Evolutionary conservation across 2,329 filamentous ascomycete species (phyloP).

Genomic region (Neocucurbitaria cava): DNA sequence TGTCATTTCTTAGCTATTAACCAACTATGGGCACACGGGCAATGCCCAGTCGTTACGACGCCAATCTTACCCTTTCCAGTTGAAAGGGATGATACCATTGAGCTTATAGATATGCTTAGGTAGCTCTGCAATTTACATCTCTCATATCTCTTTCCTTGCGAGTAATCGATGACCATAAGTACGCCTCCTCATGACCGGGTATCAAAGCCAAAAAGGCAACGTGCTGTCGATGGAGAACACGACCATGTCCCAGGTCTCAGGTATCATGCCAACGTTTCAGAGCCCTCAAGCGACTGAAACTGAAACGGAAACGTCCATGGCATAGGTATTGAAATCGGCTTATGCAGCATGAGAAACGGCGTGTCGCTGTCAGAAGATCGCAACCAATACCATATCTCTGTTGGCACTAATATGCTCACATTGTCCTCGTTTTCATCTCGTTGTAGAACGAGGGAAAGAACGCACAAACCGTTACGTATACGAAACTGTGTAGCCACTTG

Average conservation of each 20-base stretch:
- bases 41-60: no score
- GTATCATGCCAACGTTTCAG: background rate
- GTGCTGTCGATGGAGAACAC: background rate
- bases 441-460: no score
- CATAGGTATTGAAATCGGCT: constrained; percentile 17
- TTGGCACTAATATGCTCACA: no score
- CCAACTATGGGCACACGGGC: no score
- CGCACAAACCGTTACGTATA: no score
- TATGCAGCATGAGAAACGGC: constrained; percentile 12
- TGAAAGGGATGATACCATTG: background rate
- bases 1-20: no score
- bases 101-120: background rate
- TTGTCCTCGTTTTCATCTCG: background rate
- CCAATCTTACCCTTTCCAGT: no score
- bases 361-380: constrained; percentile 7
- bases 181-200: no score
- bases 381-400: constrained; percentile 1
- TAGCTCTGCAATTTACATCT: background rate
- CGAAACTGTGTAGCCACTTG: background rate
- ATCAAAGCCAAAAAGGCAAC: background rate
- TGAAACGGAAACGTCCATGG: background rate
- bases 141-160: no score
- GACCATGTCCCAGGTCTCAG: background rate
- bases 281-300: background rate
- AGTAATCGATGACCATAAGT: no score